phyloP scores from a whole-genome alignment of 164 flowering plant genomes.

The Vitis rotundifolia region DNA sequence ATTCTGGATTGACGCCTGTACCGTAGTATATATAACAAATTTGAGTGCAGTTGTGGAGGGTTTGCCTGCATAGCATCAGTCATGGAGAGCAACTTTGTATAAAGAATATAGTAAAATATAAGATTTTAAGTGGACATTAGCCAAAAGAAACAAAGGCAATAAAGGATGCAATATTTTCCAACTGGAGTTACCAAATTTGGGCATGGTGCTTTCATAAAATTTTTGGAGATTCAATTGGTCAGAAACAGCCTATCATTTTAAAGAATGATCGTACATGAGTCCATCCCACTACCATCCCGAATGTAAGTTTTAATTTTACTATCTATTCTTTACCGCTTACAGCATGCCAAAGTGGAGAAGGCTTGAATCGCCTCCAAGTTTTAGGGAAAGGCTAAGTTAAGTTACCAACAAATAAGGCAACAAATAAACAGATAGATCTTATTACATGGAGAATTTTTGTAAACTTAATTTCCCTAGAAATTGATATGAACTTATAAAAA shows the following conservation, averaged over 20 bases:
- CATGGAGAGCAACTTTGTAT: conserved; percentile 2
- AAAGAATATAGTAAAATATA: neutral
- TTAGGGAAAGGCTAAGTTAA: no score
- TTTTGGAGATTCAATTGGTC: neutral
- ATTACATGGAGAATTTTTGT: no score
- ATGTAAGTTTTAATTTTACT: no score
- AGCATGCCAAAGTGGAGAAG: no score
- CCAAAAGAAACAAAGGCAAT: neutral
- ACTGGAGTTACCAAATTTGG: neutral
- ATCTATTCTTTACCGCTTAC: no score
- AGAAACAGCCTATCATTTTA: neutral
- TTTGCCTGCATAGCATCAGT: conserved; percentile 64
- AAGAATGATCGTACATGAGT: neutral
- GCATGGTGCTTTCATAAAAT: neutral
- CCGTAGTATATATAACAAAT: conserved; percentile 84
- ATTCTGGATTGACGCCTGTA: conserved; percentile 78
- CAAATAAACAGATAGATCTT: no score
- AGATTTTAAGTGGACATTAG: neutral
- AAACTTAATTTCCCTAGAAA: no score
- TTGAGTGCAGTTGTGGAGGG: conserved; percentile 95
- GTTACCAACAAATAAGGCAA: no score
- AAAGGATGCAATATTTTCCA: neutral
- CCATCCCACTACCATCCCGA: no score
- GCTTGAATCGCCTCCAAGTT: no score
- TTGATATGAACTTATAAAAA: no score